A percentile compares a stretch with the other conserved stretches of the same genome.
phyloP scores from a whole-genome alignment of 2,329 filamentous ascomycete species.

The Colletotrichum limetticola region DNA sequence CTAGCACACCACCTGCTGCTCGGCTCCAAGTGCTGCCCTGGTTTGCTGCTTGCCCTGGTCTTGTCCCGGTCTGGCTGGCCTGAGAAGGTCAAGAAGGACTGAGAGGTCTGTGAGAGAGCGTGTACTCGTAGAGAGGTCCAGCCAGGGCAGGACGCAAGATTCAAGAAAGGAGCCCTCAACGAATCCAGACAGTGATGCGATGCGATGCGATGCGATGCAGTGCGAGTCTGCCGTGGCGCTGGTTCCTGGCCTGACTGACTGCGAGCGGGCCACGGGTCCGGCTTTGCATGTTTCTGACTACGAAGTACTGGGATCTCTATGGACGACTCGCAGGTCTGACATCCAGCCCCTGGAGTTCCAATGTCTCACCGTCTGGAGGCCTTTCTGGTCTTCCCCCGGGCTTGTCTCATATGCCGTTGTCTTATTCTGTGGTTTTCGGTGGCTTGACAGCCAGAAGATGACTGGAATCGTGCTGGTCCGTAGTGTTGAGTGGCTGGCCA shows the following conservation, averaged over 20 bases:
- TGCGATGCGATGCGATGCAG: slow-evolving; percentile 20
- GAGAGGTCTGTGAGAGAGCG: too few relatives aligned
- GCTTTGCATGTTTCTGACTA: background rate
- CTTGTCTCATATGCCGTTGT: slow-evolving; percentile 2
- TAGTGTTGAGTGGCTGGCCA: background rate
- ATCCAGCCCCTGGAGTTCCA: background rate
- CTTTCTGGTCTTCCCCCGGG: background rate
- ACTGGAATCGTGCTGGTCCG: background rate
- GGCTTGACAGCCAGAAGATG: background rate
- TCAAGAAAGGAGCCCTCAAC: background rate
- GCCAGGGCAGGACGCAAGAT: background rate
- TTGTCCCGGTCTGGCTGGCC: background rate
- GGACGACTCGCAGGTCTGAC: background rate
- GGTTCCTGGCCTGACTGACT: slow-evolving; percentile 16
- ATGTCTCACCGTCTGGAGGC: slow-evolving; percentile 1
- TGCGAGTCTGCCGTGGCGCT: slow-evolving; percentile 5
- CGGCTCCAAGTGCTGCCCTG: background rate
- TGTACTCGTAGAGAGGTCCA: background rate
- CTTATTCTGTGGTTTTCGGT: background rate
- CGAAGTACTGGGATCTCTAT: background rate
- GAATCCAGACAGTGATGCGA: background rate
- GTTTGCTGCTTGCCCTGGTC: slow-evolving; percentile 3
- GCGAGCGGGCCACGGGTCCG: background rate
- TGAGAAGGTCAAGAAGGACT: background rate
- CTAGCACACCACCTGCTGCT: slow-evolving; percentile 12